Conservation (phyloP, 768 basidiomycete genomes). For the Hortiboletus flavorubellus region DNA sequence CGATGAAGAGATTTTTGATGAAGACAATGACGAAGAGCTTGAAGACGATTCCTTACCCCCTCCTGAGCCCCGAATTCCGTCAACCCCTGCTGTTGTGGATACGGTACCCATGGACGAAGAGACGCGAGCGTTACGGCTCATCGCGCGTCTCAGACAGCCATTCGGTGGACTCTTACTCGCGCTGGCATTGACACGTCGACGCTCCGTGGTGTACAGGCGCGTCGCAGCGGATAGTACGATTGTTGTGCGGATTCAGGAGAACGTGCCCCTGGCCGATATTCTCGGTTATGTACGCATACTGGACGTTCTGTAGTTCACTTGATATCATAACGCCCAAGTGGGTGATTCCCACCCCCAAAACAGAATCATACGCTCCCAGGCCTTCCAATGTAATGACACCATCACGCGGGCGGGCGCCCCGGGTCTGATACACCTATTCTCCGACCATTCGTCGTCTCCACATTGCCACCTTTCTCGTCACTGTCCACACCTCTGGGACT, state of each 20-base stretch:
- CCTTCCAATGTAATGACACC: conserved; percentile 5
- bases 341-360: too few species aligned
- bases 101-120: background rate
- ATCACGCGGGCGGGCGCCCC: background rate
- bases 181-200: background rate
- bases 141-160: background rate
- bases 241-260: background rate
- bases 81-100: too few species aligned
- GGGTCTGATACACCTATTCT: background rate
- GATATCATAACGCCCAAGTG: too few species aligned
- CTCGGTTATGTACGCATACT: too few species aligned
- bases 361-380: background rate
- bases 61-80: background rate
- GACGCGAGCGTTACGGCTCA: background rate
- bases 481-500: background rate
- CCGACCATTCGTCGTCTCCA: background rate
- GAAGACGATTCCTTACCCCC: background rate
- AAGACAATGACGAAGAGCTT: too few species aligned
- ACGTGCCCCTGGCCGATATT: too few species aligned
- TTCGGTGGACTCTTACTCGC: background rate
- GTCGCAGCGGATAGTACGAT: background rate
- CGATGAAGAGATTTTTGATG: background rate
- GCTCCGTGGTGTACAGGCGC: background rate
- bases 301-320: too few species aligned
- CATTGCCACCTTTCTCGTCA: background rate